phyloP scores from a whole-genome alignment of 495 filamentous ascomycete species.

The Thozetella sp. region DNA sequence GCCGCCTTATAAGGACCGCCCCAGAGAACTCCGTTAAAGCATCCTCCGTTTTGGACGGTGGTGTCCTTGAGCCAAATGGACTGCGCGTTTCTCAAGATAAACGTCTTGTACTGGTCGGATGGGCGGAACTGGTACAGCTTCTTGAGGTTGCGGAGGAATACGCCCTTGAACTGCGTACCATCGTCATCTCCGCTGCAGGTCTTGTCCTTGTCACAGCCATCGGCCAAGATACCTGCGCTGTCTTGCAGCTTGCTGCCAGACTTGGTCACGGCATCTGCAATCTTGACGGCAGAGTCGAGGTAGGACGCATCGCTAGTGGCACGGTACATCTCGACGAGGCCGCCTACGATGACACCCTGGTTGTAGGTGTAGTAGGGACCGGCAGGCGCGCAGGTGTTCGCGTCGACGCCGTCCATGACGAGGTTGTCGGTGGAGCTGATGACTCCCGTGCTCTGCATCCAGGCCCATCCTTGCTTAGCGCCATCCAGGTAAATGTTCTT shows the following conservation, averaged over 20 bases:
- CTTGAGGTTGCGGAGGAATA: constrained; percentile 63
- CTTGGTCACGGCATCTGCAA: constrained; percentile 55
- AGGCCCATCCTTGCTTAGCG: constrained; percentile 58
- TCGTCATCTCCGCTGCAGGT: constrained; percentile 45
- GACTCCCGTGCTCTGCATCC: constrained; percentile 61
- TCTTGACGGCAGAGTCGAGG: constrained; percentile 49
- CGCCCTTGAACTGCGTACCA: constrained; percentile 67
- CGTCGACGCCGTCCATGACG: constrained; percentile 58
- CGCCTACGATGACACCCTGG: constrained; percentile 69
- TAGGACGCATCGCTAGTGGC: constrained; percentile 37
- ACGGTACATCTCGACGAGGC: constrained; percentile 57
- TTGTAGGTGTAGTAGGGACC: constrained; percentile 59
- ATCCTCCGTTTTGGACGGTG: constrained; percentile 43
- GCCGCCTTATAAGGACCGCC: background rate
- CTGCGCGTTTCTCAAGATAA: constrained; percentile 54
- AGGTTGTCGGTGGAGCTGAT: constrained; percentile 55
- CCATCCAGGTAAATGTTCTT: constrained; percentile 47
- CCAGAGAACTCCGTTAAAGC: constrained; percentile 54
- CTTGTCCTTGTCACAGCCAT: constrained; percentile 49
- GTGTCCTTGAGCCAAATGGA: constrained; percentile 46
- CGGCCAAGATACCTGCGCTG: constrained; percentile 54
- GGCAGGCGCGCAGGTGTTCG: constrained; percentile 58
- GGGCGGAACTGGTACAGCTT: constrained; percentile 48
- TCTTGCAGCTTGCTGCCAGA: constrained; percentile 42
- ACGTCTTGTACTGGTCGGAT: constrained; percentile 39